Base-by-base conservation (phyloP, 129 eudicot species). In the Pittosporum tobira region DNA sequence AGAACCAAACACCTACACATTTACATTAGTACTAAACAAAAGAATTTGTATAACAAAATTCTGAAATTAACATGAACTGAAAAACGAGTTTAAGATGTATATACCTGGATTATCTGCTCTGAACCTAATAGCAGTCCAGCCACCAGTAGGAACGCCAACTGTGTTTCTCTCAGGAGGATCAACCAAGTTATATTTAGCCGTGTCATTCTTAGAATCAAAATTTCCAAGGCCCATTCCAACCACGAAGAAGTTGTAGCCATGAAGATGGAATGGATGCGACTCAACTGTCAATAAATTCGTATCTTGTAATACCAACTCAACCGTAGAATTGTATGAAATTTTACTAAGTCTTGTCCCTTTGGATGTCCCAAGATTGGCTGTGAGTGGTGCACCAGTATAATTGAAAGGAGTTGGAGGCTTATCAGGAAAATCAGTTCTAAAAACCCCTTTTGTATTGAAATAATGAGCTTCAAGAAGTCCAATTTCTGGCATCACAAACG, bases 111-210 rank as follows among this genome's bases (percentile, higher is more conserved):
- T 84, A 64, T 84, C 78, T 8, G 85, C 94, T 21, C 70, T 70
- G 38, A 84, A 84, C 5, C 88, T 62, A 9, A 84, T 81, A 3
- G 85, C 94, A 9, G 85, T 77, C 94, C 94, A 84, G 23, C 94
- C 94, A 27, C 85, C 85, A 0, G 85, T 75, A 4, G 88, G 94
- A 43, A 85, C 88, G 11, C 85, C 83, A 1, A 85, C 73, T 1
- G 88, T 85, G 30, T 85, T 81, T 48, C 83, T 81, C 59, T 81
- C 83, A 0, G 94, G 88, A 0, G 94, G 94, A 64, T 85, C 94
- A 26, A 84, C 73, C 64, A 84, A 65, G 67, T 85, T 85, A 61
- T 51, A 85, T 19, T 57, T 77, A 1, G 88, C 70, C 0, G 88
- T 79, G 54, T 84, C 94, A n/a, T 51, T 74, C 0, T 49, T 1